phyloP scores from a whole-genome alignment of 1,284 basidiomycete species.

The Rhodotorula sp. region DNA sequence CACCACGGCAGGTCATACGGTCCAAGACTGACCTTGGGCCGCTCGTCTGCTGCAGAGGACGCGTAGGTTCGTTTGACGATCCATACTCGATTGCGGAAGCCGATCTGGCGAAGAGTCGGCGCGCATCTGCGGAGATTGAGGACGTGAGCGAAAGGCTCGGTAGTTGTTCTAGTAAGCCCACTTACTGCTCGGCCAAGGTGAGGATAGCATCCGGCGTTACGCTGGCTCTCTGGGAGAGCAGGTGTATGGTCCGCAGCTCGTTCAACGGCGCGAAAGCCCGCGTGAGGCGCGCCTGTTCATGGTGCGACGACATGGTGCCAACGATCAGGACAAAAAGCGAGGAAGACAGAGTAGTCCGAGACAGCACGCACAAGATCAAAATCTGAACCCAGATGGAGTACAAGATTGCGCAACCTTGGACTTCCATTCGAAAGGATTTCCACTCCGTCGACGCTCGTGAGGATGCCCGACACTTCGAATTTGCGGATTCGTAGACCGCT shows the following conservation, averaged over 20 bases:
- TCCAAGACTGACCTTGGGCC: conserved; percentile 28
- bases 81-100: conserved; percentile 41
- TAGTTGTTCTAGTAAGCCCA: too few relatives aligned
- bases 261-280: conserved; percentile 11
- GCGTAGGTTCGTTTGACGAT: conserved; percentile 18
- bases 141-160: too few relatives aligned
- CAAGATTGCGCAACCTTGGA: conserved; percentile 23
- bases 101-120: conserved; percentile 31
- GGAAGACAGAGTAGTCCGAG: neutral
- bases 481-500: conserved; percentile 20
- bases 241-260: conserved; percentile 25
- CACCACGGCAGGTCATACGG: conserved; percentile 34
- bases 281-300: conserved; percentile 13
- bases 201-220: conserved; percentile 20
- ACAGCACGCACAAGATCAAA: conserved; percentile 23
- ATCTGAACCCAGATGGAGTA: conserved; percentile 25
- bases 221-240: conserved; percentile 29
- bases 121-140: conserved; percentile 15
- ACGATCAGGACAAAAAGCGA: neutral
- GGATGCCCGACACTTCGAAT: conserved; percentile 34
- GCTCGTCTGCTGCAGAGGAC: neutral
- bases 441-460: conserved; percentile 18
- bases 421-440: conserved; percentile 5
- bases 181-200: conserved; percentile 26
- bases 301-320: neutral